phyloP scores from a whole-genome alignment of 2,329 filamentous ascomycete genomes.

The Aspergillus sclerotialis region DNA sequence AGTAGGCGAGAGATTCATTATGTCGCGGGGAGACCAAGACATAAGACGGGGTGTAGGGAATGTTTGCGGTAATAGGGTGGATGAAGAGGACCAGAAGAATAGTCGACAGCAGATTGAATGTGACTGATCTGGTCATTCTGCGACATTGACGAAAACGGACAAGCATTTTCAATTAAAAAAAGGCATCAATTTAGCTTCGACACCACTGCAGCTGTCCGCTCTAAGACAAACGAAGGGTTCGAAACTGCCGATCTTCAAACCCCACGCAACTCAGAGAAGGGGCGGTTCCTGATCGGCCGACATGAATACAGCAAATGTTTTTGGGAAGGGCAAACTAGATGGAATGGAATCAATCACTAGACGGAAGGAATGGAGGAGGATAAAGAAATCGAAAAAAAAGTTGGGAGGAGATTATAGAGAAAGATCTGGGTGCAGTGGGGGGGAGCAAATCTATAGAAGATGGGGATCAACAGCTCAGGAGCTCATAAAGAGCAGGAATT shows the following conservation, averaged over 20 bases:
- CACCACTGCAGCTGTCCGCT: background rate
- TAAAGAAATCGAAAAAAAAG: background rate
- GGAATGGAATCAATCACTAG: no score
- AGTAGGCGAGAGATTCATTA: conserved; percentile 56
- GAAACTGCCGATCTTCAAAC: conserved; percentile 9
- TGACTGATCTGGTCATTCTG: conserved; percentile 9
- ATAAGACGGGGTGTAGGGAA: conserved; percentile 73
- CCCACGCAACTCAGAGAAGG: conserved; percentile 7
- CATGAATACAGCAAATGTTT: conserved; percentile 5
- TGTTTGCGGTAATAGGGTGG: conserved; percentile 27
- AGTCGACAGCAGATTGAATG: conserved; percentile 6
- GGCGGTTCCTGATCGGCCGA: conserved; percentile 5
- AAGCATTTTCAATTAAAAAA: conserved; percentile 10
- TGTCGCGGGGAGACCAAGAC: conserved; percentile 53
- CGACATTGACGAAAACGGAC: conserved; percentile 6
- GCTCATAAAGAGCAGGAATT: no score
- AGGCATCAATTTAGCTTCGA: background rate
- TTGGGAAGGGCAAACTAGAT: no score
- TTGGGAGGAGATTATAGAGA: background rate
- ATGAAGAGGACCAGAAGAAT: conserved; percentile 15
- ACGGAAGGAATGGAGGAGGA: background rate
- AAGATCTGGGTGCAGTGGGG: background rate
- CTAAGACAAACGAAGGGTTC: conserved; percentile 10
- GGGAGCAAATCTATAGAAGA: conserved; percentile 7
- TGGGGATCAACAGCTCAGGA: conserved; percentile 7